phyloP scores from a whole-genome alignment of 1,284 basidiomycete genomes.

The Cronartium quercuum region DNA sequence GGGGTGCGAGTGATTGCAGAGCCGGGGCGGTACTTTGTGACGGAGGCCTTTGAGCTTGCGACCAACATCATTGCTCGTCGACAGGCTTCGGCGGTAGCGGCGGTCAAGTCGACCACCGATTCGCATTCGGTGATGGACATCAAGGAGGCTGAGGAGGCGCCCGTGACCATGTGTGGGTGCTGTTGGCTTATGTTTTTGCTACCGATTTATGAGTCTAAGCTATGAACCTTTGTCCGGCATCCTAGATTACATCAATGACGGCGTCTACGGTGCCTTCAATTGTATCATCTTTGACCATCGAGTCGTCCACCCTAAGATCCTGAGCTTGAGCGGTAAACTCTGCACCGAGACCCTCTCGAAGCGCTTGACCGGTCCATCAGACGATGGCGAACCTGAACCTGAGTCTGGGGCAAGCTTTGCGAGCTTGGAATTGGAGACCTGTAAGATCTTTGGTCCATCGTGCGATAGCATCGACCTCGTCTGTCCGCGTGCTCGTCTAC shows the following conservation, averaged over 20 bases:
- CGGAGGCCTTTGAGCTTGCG: conserved; percentile 84
- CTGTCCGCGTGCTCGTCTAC: conserved; percentile 59
- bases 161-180: conserved; percentile 61
- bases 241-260: conserved; percentile 85
- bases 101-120: background rate
- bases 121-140: background rate
- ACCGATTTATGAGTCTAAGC: background rate
- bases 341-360: conserved; percentile 15
- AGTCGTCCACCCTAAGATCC: conserved; percentile 72
- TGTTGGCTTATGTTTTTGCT: background rate
- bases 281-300: conserved; percentile 92
- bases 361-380: background rate
- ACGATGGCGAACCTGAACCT: background rate
- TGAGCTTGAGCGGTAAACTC: conserved; percentile 53
- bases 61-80: conserved; percentile 83
- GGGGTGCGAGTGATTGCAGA: conserved; percentile 85
- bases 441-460: conserved; percentile 61
- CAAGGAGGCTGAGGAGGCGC: conserved; percentile 43
- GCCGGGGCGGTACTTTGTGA: conserved; percentile 90
- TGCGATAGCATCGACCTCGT: conserved; percentile 89
- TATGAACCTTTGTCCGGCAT: background rate
- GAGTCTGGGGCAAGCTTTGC: background rate
- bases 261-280: conserved; percentile 97
- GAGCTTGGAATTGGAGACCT: conserved; percentile 47
- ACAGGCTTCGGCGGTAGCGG: conserved; percentile 48